These are phyloP conservation scores for Mucor circinelloides DNA, from an alignment of 371 early-diverging fungal genomes.

Conservation along the genomic window DNA sequence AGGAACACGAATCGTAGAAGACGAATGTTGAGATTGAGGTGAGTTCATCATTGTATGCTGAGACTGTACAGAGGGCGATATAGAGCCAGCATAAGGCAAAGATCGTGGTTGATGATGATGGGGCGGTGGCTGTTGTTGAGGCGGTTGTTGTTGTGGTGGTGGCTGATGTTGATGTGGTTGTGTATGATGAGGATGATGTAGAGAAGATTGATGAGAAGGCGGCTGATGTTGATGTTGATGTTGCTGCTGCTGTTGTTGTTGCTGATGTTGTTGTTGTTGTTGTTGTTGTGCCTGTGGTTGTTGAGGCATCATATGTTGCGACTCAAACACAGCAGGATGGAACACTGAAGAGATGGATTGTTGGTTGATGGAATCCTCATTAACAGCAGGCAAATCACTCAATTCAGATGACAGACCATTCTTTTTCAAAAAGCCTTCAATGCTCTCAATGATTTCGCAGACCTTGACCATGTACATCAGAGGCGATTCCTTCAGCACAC, in stretches of 20 bases:
- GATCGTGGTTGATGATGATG: conserved; percentile 1
- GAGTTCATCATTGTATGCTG: conserved; percentile 29
- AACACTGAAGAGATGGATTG: conserved; percentile 41
- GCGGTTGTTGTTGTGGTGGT: conserved; percentile 6
- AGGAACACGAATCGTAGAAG: conserved; percentile 20
- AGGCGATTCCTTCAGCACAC: conserved; percentile 47
- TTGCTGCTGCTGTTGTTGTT: conserved; percentile 35
- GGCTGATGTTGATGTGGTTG: conserved; percentile 36
- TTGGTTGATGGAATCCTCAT: conserved; percentile 44
- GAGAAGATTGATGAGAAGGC: conserved; percentile 21
- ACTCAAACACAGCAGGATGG: conserved; percentile 31
- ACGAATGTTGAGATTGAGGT: conserved; percentile 25
- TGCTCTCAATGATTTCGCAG: conserved; percentile 52
- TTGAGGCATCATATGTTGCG: conserved; percentile 41
- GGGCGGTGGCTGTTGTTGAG: conserved; percentile 9
- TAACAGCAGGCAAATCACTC: conserved; percentile 37
- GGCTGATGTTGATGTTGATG: conserved; percentile 7
- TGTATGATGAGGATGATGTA: conserved; percentile 31
- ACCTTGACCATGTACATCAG: conserved; percentile 56
- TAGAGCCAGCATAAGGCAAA: conserved; percentile 4
- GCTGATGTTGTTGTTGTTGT: conserved; percentile 28
- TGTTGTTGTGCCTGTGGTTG: conserved; percentile 17
- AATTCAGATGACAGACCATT: conserved; percentile 23
- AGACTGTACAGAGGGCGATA: conserved; percentile 24
- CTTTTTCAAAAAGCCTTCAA: conserved; percentile 36